phyloP scores from a whole-genome alignment of 352 stramenopile genomes.

The Phytophthora citricola region DNA sequence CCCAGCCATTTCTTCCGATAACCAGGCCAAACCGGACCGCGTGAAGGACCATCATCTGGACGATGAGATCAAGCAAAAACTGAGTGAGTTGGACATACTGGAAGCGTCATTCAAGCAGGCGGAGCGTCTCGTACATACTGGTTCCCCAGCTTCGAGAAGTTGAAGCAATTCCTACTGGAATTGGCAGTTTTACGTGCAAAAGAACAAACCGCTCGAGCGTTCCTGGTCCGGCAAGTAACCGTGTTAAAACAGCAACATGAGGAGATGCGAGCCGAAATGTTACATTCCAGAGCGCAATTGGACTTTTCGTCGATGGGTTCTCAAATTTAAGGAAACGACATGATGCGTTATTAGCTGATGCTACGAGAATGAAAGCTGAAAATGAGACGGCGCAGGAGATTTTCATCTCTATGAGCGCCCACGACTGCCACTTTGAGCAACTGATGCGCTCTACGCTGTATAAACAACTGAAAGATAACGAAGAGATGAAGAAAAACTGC shows the following conservation, averaged over 20 bases:
- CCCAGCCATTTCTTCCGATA: constrained; percentile 42
- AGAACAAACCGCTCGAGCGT: constrained; percentile 61
- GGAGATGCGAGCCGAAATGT: constrained; percentile 65
- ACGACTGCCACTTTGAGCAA: constrained; percentile 64
- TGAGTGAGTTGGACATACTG: constrained; percentile 51
- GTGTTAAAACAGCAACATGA: constrained; percentile 56
- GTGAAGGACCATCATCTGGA: constrained; percentile 68
- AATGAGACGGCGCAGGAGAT: constrained; percentile 66
- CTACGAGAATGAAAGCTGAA: constrained; percentile 62
- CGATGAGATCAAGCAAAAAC: constrained; percentile 53
- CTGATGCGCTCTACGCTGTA: constrained; percentile 56
- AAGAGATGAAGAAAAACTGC: constrained; percentile 36
- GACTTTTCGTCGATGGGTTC: constrained; percentile 85
- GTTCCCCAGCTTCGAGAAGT: constrained; percentile 73
- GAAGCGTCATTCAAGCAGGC: constrained; percentile 70
- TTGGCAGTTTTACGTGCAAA: constrained; percentile 64
- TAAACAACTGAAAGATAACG: constrained; percentile 50
- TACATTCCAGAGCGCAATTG: constrained; percentile 71
- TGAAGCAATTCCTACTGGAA: constrained; percentile 75
- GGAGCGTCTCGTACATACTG: constrained; percentile 62
- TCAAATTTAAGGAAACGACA: constrained; percentile 71
- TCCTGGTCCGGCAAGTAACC: constrained; percentile 61
- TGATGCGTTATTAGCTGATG: constrained; percentile 63
- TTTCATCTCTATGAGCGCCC: constrained; percentile 62
- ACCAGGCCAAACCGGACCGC: constrained; percentile 16